Conservation (phyloP, 2,329 filamentous ascomycete genomes). For the Knufia petricola region DNA sequence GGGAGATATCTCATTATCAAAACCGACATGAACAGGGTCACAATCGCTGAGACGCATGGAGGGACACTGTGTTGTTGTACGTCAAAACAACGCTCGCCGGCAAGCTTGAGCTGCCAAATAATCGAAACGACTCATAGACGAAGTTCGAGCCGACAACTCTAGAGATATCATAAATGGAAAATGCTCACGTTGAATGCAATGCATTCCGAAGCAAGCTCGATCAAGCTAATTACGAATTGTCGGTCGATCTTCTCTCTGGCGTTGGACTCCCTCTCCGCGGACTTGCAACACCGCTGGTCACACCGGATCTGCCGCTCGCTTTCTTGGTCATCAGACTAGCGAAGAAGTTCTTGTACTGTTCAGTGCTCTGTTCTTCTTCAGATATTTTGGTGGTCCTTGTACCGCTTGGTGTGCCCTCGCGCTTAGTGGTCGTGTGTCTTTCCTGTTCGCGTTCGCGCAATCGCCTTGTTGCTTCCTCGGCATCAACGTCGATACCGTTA, state of each 20-base stretch:
- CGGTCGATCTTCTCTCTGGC: neutral
- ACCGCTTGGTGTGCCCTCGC: slow-evolving; percentile 5
- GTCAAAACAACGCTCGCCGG: too few species aligned
- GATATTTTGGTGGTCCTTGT: neutral
- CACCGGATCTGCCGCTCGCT: neutral
- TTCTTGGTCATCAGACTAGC: slow-evolving; percentile 7
- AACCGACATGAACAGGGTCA: too few species aligned
- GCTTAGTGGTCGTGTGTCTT: slow-evolving; percentile 1
- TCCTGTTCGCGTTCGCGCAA: slow-evolving; percentile 19
- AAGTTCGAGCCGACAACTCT: too few species aligned
- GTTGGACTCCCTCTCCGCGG: slow-evolving; percentile 3
- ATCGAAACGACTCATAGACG: too few species aligned
- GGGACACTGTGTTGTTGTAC: too few species aligned
- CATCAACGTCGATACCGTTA: slow-evolving; percentile 92
- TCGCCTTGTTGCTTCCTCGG: slow-evolving; percentile 53
- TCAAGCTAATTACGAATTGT: neutral
- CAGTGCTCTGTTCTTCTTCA: neutral
- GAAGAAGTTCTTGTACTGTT: slow-evolving; percentile 7
- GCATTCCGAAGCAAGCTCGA: too few species aligned
- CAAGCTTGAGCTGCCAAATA: too few species aligned
- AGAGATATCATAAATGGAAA: too few species aligned
- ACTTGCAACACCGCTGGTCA: slow-evolving; percentile 5
- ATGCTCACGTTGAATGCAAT: too few species aligned
- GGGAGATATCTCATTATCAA: too few species aligned
- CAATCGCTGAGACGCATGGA: too few species aligned